Evolutionary conservation across 805 yeast genomes (phyloP).

Genomic region (Wickerhamiella kurtzmanii): DNA sequence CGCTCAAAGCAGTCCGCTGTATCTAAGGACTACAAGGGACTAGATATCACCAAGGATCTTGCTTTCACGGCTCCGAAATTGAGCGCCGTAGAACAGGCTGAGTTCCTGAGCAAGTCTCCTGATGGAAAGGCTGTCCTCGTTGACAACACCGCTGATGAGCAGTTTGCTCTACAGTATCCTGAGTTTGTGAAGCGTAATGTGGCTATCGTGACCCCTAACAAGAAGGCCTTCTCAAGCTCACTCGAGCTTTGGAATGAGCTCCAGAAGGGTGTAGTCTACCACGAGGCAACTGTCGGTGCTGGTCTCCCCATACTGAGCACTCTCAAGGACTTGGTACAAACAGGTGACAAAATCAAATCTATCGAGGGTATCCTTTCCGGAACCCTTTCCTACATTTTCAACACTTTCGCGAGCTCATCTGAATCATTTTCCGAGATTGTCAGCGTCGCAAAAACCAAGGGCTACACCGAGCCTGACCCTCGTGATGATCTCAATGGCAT

Average conservation of each 20-base stretch:
- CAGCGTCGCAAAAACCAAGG: constrained; percentile 71
- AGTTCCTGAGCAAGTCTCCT: constrained; percentile 51
- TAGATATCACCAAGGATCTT: constrained; percentile 59
- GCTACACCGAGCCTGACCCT: constrained; percentile 99
- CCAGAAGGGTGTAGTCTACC: constrained; percentile 71
- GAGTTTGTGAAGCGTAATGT: constrained; percentile 60
- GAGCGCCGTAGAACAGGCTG: constrained; percentile 43
- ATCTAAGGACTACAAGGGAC: constrained; percentile 56
- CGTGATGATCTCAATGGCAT: constrained; percentile 96
- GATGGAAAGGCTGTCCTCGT: constrained; percentile 61
- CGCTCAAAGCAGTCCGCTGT: constrained; percentile 57
- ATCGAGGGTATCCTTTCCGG: constrained; percentile 97
- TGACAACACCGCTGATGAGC: constrained; percentile 84
- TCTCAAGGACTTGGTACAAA: constrained; percentile 70
- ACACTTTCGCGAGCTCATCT: constrained; percentile 67
- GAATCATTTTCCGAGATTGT: constrained; percentile 84
- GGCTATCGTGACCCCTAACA: constrained; percentile 95
- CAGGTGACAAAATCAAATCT: constrained; percentile 85
- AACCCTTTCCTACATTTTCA: constrained; percentile 86
- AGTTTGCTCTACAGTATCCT: constrained; percentile 67
- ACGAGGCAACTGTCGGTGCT: constrained; percentile 98
- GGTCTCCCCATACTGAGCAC: constrained; percentile 91
- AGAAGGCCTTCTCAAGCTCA: constrained; percentile 85
- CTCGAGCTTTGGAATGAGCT: constrained; percentile 64
- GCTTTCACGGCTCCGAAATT: constrained; percentile 37